These are phyloP conservation scores for Colletotrichum sp. DNA, from an alignment of 2,329 filamentous ascomycete species.

Conservation along the genomic window DNA sequence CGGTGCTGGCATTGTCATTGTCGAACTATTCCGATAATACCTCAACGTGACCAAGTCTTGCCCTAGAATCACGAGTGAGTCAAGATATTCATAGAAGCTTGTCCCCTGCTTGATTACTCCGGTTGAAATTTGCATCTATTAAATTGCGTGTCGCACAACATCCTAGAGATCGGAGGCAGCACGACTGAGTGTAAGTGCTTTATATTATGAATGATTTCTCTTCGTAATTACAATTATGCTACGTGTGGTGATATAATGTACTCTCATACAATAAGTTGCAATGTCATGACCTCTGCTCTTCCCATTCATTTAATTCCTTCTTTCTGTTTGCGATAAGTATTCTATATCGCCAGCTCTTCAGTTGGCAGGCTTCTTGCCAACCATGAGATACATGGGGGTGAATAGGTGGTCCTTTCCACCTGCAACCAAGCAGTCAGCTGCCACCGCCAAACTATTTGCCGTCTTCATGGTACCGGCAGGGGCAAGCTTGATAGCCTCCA, in stretches of 20 bases:
- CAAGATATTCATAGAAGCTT: neutral
- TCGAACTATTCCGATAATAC: neutral
- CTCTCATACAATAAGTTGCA: neutral
- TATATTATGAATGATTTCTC: neutral
- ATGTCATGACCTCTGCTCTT: neutral
- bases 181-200: neutral
- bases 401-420: slow-evolving; percentile 91
- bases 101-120: neutral
- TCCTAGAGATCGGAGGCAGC: neutral
- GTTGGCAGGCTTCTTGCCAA: slow-evolving; percentile 77
- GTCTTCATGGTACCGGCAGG: slow-evolving; percentile 91
- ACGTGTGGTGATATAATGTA: neutral
- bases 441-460: slow-evolving; percentile 84
- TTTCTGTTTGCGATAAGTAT: neutral
- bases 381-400: slow-evolving; percentile 98
- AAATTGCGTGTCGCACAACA: neutral
- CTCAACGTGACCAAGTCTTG: neutral
- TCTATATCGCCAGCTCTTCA: neutral
- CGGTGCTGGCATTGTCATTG: neutral
- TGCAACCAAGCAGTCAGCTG: slow-evolving; percentile 84
- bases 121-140: neutral
- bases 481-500: slow-evolving; percentile 78
- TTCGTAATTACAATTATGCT: slow-evolving; percentile 18
- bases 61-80: neutral
- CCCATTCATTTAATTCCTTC: neutral